Base-by-base conservation (phyloP, 352 stramenopile genomes). In the Globisporangium ultimum region DNA sequence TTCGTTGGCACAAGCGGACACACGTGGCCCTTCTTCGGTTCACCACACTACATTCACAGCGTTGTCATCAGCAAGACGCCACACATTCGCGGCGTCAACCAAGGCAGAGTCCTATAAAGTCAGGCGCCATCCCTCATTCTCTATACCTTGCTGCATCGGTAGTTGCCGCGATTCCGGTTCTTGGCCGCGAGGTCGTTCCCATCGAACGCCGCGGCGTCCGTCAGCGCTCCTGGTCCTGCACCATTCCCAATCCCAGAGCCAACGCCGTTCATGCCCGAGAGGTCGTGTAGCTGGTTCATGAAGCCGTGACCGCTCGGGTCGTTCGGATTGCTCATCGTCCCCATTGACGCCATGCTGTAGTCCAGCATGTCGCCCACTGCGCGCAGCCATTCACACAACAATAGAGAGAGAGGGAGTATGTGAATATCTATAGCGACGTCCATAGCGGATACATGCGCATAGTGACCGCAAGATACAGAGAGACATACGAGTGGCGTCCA, bases 11-110 rank as follows among this genome's bases (percentile, higher is more conserved):
- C 81, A 20, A 92, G 70, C 7, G 85, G 83, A 67, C 85, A 94
- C 52, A 94, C 85, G 53, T 94, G 85, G 10, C 85, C 85, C 59
- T 92, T 94, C 72, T 94, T 94, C 3, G 85, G 85, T 58, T 93
- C 85, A 24, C 85, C 85, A 66, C 85, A 94, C 78, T 91, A 15
- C 24, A 32, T 5, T 32, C 24, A 32, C 24, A 32, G 24, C 24
- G n/a, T n/a, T n/a, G 58, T 12, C 15, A 53, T 20, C 40, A 34
- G 8, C 18, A 60, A 17, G 4, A 46, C 13, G 11, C 50, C 53
- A 7, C 20, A 52, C 0, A 32, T 32, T 32, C 24, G 24, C 24
- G 24, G 24, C 24, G 24, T 2, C 5, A 32, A 32, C 2, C 5
- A 32, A 32, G 24, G 24, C 24, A 32, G 5, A 32, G 24, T 32